Evolutionary conservation across 805 yeast species (phyloP), one percentile per base, ranked within the genome.

Genomic region (Sugiyamaella lignohabitans): DNA sequence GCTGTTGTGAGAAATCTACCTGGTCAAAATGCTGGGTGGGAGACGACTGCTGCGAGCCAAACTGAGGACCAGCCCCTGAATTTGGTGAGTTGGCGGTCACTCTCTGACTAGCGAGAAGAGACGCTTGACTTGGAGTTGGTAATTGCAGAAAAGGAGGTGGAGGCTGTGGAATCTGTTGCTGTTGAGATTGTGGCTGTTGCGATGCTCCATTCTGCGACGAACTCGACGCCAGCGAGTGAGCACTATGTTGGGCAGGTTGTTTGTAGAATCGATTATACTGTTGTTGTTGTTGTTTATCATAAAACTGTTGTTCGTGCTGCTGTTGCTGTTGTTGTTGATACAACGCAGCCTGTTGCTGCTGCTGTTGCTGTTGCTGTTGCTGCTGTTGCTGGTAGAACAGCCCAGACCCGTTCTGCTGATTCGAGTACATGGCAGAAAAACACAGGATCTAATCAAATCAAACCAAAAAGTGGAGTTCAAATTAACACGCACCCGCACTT

Each of bases 181-280:
- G 64, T 53, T 53, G 64, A 46, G 10, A 64, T 48, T 45, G 69
- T 60, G 40, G 66, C 58, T 42, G 66, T 49, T 47, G 70, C 43
- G 69, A 59, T 38, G 66, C 58, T 43, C 65, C 48, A 18, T 35
- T 35, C 14, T 35, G 38, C 5, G 38, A 35, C 6, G 38, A 35
- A 46, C 61, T 4, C 59, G 66, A 43, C 53, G 53, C 51, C 54
- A 62, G 38, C 56, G 59, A 35, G 16, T 52, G 55, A 11, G 50
- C 42, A 18, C 51, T 46, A 16, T 34, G 34, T 48, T 52, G 55
- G 18, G 46, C 46, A 14, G 55, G 53, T 40, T 49, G 53, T 21
- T 36, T 36, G 38, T 52, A 52, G 38, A 52, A 52, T 10, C 50
- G 43, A 34, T 29, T 34, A 42, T 47, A 40, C 8, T 34, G 40